Percentiles rank a stretch among this genome's conserved stretches.
Conservation (phyloP, 2,329 filamentous ascomycete genomes). For the Aspergillus pseudoglaucus region DNA sequence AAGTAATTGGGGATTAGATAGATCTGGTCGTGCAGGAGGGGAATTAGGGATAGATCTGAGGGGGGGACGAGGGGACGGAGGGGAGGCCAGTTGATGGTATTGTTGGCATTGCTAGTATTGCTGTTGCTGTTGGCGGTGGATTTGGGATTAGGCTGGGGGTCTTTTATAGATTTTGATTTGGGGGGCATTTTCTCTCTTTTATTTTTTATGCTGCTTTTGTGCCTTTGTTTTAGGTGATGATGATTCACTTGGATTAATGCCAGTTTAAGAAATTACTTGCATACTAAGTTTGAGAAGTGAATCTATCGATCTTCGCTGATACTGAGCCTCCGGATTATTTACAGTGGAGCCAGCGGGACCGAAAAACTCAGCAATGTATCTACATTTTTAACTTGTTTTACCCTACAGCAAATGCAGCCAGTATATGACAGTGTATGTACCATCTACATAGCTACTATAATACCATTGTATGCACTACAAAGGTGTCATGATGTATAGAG, state of each 20-base stretch:
- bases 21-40: constrained; percentile 59
- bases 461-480: no score
- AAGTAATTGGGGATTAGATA: constrained; percentile 68
- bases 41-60: constrained; percentile 55
- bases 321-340: no score
- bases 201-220: constrained; percentile 4
- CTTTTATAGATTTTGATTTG: constrained; percentile 17
- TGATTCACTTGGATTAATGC: neutral
- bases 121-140: constrained; percentile 2
- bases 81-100: constrained; percentile 60
- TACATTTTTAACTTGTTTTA: no score
- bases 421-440: no score
- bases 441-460: no score
- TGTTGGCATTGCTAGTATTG: neutral
- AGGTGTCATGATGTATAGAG: no score
- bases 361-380: no score
- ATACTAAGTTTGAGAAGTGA: no score
- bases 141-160: constrained; percentile 5
- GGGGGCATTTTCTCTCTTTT: constrained; percentile 12
- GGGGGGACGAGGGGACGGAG: constrained; percentile 64
- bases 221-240: neutral
- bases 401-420: no score
- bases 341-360: no score
- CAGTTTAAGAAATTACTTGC: neutral
- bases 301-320: no score